These are phyloP conservation scores for Sporothrix variecibatus DNA, from an alignment of 2,329 filamentous ascomycete species.

Conservation along the genomic window DNA sequence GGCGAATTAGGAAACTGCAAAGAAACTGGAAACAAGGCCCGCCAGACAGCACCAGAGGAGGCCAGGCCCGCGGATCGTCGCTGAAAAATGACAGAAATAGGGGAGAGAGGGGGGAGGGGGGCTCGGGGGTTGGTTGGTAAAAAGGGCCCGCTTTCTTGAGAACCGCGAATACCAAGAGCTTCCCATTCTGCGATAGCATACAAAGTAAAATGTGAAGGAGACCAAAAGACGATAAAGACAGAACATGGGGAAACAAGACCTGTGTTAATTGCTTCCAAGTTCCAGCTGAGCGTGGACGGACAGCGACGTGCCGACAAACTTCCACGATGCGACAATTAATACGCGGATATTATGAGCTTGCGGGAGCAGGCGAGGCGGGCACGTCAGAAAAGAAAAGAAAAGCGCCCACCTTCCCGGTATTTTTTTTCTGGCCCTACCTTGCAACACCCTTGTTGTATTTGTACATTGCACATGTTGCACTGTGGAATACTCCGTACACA, in stretches of 20 bases:
- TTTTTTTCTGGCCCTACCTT: background rate
- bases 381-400: background rate
- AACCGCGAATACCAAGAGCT: background rate
- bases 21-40: background rate
- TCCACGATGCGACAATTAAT: slow-evolving; percentile 3
- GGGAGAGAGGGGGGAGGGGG: background rate
- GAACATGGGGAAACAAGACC: background rate
- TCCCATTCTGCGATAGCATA: background rate
- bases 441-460: background rate
- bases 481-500: background rate
- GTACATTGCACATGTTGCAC: too few species aligned
- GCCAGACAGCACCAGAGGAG: background rate
- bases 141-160: background rate
- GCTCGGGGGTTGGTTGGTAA: background rate
- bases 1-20: slow-evolving; percentile 8
- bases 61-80: slow-evolving; percentile 14
- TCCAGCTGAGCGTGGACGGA: background rate
- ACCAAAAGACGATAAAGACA: background rate
- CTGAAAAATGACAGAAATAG: background rate
- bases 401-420: background rate
- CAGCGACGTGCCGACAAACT: background rate
- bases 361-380: background rate
- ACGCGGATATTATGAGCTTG: slow-evolving; percentile 7
- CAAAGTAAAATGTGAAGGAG: background rate
- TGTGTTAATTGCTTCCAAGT: background rate